Percentiles rank a stretch among this genome's conserved stretches.
phyloP scores from a whole-genome alignment of 2,329 filamentous ascomycete genomes.

The Hypoxylon sp. region DNA sequence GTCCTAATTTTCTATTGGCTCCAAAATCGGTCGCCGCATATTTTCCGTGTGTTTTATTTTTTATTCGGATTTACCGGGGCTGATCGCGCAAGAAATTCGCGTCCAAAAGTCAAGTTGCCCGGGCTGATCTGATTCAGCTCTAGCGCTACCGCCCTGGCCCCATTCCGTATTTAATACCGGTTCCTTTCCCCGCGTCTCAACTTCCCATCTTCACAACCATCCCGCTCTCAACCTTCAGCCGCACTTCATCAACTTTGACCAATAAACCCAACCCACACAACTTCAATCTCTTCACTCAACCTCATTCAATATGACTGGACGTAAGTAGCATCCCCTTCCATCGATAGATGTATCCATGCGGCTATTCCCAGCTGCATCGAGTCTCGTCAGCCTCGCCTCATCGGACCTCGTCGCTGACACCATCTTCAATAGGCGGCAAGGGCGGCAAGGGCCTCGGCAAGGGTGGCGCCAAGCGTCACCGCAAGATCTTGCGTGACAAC shows the following conservation, averaged over 20 bases:
- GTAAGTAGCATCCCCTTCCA: constrained; percentile 38
- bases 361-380: constrained; percentile 1
- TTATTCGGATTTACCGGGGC: constrained; percentile 14
- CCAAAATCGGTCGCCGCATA: no score
- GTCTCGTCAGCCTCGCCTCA: constrained; percentile 16
- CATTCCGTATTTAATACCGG: constrained; percentile 39
- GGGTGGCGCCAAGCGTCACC: constrained; percentile 97
- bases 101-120: constrained; percentile 19
- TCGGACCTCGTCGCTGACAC: constrained; percentile 15
- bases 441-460: constrained; percentile 38
- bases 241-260: constrained; percentile 19
- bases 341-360: neutral
- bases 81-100: constrained; percentile 31
- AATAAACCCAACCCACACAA: constrained; percentile 25
- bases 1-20: constrained; percentile 29
- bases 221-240: constrained; percentile 34
- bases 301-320: constrained; percentile 47
- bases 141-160: constrained; percentile 34
- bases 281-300: constrained; percentile 24
- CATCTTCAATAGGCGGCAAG: constrained; percentile 48
- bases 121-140: constrained; percentile 47
- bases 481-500: constrained; percentile 99
- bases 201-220: constrained; percentile 23
- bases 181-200: constrained; percentile 41
- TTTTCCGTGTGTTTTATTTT: constrained; percentile 4